These are phyloP conservation scores for Linnemannia zychae DNA, from an alignment of 192 early-diverging fungal genomes.

Conservation along the genomic window DNA sequence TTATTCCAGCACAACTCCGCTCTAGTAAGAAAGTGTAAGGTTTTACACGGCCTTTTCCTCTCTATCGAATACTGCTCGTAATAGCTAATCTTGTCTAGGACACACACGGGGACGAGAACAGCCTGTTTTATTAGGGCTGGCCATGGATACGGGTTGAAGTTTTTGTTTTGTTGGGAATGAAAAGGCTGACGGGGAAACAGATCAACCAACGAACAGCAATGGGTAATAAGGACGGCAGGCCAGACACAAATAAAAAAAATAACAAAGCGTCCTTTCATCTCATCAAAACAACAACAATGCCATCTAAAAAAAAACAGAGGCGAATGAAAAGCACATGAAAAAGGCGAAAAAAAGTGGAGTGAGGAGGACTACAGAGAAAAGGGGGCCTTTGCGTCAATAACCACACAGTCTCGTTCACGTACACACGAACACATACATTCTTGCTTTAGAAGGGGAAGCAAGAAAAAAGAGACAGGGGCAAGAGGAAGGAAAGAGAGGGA, in stretches of 20 bases:
- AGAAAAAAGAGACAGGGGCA: background rate
- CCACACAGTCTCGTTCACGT: background rate
- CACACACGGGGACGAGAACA: too few relatives aligned
- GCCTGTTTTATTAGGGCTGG: too few relatives aligned
- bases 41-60: too few relatives aligned
- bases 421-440: background rate
- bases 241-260: background rate
- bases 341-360: background rate
- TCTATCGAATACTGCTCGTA: too few relatives aligned
- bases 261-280: background rate
- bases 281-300: background rate
- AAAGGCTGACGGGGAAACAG: background rate
- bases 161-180: background rate
- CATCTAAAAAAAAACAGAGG: too few relatives aligned
- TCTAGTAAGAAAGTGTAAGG: too few relatives aligned
- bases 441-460: background rate
- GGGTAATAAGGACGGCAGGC: background rate
- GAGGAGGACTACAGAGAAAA: background rate
- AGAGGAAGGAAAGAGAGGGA: background rate
- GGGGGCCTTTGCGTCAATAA: background rate
- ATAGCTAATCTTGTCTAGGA: too few relatives aligned
- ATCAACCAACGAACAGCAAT: background rate
- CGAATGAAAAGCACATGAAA: constrained; percentile 35
- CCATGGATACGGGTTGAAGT: too few relatives aligned
- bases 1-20: too few relatives aligned